Evolutionary conservation across 441 rosid species (phyloP).

Genomic region (Brassica balearica): DNA sequence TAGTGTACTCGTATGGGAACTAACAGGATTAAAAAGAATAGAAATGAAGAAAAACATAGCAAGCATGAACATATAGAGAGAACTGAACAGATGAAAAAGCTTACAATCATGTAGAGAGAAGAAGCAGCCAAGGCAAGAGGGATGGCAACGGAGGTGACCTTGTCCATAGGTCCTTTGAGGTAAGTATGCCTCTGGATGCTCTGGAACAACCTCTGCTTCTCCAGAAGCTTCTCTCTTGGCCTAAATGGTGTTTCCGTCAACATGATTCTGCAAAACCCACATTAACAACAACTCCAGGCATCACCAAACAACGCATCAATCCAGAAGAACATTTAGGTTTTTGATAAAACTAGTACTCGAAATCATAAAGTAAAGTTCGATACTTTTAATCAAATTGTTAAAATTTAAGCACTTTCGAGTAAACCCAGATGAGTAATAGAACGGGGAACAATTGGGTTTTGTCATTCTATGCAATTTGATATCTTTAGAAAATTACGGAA

Average conservation of each 20-base stretch:
- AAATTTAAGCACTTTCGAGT: neutral
- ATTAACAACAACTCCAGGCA: neutral
- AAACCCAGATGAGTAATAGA: neutral
- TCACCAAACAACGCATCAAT: neutral
- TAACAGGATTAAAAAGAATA: neutral
- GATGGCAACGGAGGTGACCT: constrained; percentile 79
- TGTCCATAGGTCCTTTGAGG: constrained; percentile 79
- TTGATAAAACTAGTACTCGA: neutral
- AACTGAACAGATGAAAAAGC: constrained; percentile 30
- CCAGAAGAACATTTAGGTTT: neutral
- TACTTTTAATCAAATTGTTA: neutral
- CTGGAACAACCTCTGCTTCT: constrained; percentile 76
- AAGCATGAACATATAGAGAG: neutral
- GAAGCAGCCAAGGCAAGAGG: constrained; percentile 72
- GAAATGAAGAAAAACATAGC: neutral
- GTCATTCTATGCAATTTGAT: neutral
- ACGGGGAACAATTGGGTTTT: neutral
- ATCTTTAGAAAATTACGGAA: neutral
- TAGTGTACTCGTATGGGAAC: neutral
- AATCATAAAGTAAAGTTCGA: too few relatives aligned
- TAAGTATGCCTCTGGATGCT: constrained; percentile 73
- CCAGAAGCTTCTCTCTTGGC: constrained; percentile 78
- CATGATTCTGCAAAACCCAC: constrained; percentile 44
- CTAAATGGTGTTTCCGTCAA: constrained; percentile 72
- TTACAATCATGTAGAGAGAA: constrained; percentile 69